A percentile compares a stretch with the other conserved stretches of the same genome.
These are phyloP conservation scores for Trichophyton verrucosum DNA, from an alignment of 2,329 filamentous ascomycete species.

Conservation along the genomic window DNA sequence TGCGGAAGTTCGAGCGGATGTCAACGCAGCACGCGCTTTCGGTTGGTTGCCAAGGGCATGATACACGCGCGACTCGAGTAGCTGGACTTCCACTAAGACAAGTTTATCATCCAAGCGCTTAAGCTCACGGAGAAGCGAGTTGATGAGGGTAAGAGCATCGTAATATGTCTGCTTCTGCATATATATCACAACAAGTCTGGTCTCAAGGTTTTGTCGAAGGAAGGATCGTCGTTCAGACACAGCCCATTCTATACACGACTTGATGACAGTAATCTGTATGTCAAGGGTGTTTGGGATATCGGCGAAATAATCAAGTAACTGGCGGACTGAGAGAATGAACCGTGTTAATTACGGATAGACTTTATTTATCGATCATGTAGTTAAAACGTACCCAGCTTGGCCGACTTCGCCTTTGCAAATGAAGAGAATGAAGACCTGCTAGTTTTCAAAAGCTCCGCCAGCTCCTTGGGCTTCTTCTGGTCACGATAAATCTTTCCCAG, in stretches of 20 bases:
- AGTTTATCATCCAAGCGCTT: conserved; percentile 98
- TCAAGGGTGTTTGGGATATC: conserved; percentile 90
- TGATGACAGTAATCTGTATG: conserved; percentile 86
- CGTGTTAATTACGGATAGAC: not conserved
- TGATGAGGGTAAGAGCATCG: conserved; percentile 92
- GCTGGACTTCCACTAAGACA: conserved; percentile 91
- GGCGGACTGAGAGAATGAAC: conserved; percentile 54
- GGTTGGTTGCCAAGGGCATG: conserved; percentile 93
- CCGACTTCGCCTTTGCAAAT: conserved; percentile 97
- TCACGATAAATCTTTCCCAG: conserved; percentile 89
- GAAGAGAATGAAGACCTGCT: conserved; percentile 85
- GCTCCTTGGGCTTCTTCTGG: conserved; percentile 62
- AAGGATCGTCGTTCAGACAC: conserved; percentile 88
- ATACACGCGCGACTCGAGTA: conserved; percentile 93
- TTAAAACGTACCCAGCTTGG: conserved; percentile 68
- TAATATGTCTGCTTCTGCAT: conserved; percentile 98
- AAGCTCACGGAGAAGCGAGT: conserved; percentile 85
- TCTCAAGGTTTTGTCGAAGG: conserved; percentile 95
- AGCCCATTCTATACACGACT: conserved; percentile 99
- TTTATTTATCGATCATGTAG: not conserved
- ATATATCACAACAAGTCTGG: conserved; percentile 80
- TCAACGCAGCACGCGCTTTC: conserved; percentile 89
- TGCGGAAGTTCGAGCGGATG: conserved; percentile 84
- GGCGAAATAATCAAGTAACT: conserved; percentile 89
- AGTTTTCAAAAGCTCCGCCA: conserved; percentile 79